Evolutionary conservation across 148 eudicot genomes (phyloP), one percentile per base, ranked within the genome.

Genomic region (Arbutus unedo): DNA sequence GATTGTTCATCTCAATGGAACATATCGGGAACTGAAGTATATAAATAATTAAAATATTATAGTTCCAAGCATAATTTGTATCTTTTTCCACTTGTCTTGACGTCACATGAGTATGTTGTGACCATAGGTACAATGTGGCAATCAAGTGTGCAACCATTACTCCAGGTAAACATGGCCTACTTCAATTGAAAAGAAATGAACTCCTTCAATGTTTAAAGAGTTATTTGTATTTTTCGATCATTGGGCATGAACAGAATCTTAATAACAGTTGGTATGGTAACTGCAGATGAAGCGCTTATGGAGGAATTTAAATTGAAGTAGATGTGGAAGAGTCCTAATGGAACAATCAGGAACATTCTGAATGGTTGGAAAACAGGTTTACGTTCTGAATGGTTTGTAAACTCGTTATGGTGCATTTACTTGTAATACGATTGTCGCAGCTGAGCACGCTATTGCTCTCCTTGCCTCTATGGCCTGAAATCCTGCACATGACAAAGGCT

Each of bases 281-380:
- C 76, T 66, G 83, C 89, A 93, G 93, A 93, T 86, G 96, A 93
- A 86, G 90, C 76, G 15, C 94, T 94, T 88, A 85, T 93, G 77
- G 85, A 88, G 85, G 96, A 93, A 79, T 93, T 91, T 70, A 87
- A 82, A 31, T 85, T 93, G 87, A 93, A 91, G 80, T 86, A 83
- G 5, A 93, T 93, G 96, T 93, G 96, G 96, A 93, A 84, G 87
- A 93, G 96, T 87, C 96, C 96, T 62, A 93, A 93, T 80, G 96
- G 96, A 79, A 93, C 96, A 47, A 91, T 93, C 49, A 90, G 96
- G 78, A 93, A 93, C 88, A 93, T 93, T 82, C 83, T 93, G 81
- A 93, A 93, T 88, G 96, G 96, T 91, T 41, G 72, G n/a, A n/a
- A n/a, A n/a, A n/a, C n/a, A n/a, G n/a, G n/a, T n/a, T n/a, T n/a